Evolutionary conservation across 2,329 filamentous ascomycete species (phyloP).

Genomic region (Penicillium sp.): DNA sequence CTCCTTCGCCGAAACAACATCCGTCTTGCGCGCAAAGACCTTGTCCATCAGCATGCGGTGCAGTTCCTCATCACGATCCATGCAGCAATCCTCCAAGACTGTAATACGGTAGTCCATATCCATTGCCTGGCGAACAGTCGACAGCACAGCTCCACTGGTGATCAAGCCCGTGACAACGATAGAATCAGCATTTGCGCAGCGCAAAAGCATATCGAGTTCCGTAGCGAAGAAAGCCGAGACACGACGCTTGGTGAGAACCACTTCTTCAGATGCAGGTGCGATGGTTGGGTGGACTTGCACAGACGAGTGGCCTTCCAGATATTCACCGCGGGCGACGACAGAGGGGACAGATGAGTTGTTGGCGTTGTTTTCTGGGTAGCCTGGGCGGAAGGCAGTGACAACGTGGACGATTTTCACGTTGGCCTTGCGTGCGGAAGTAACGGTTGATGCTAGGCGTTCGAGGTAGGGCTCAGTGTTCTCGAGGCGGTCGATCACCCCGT

Average conservation of each 20-base stretch:
- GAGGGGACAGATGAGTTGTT: conserved; percentile 25
- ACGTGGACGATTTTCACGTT: conserved; percentile 36
- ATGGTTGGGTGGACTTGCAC: conserved; percentile 24
- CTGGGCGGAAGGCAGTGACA: conserved; percentile 33
- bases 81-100: conserved; percentile 38
- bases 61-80: conserved; percentile 36
- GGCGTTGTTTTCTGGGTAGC: conserved; percentile 32
- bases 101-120: conserved; percentile 40
- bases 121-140: conserved; percentile 37
- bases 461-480: conserved; percentile 26
- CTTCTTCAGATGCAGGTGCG: conserved; percentile 25
- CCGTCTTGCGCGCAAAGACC: conserved; percentile 34
- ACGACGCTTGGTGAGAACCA: conserved; percentile 37
- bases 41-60: conserved; percentile 37
- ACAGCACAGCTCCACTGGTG: conserved; percentile 41
- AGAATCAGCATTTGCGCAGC: conserved; percentile 27
- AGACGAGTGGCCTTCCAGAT: conserved; percentile 26
- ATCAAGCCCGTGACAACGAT: conserved; percentile 38
- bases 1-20: conserved; percentile 27
- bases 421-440: conserved; percentile 28
- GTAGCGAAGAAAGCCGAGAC: conserved; percentile 39
- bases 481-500: conserved; percentile 29
- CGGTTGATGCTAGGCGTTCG: conserved; percentile 18
- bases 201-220: conserved; percentile 38
- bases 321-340: conserved; percentile 21